These are phyloP conservation scores for Kappamyces sp. DNA, from an alignment of 192 early-diverging fungal genomes.

Conservation along the genomic window DNA sequence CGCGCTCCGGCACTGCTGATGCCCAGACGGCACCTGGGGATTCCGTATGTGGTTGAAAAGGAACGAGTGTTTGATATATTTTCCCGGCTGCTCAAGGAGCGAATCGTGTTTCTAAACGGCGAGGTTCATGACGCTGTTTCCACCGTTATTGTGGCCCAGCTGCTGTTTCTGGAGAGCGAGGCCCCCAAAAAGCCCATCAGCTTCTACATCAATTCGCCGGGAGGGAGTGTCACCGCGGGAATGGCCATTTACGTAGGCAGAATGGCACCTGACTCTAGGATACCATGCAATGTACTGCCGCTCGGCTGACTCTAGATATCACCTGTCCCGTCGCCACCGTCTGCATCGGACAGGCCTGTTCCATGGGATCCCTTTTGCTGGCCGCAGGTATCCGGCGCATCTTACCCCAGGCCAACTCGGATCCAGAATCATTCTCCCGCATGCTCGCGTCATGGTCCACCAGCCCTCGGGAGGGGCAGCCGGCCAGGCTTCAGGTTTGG, in stretches of 20 bases:
- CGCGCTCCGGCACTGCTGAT: not conserved
- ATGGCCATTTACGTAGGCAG: constrained; percentile 57
- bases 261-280: not conserved
- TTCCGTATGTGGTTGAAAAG: constrained; percentile 59
- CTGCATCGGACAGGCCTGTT: constrained; percentile 96
- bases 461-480: constrained; percentile 59
- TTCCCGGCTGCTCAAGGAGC: constrained; percentile 91
- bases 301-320: constrained; percentile 37
- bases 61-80: constrained; percentile 98
- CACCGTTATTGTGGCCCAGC: constrained; percentile 86
- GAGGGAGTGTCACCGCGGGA: constrained; percentile 90
- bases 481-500: not conserved
- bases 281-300: constrained; percentile 7
- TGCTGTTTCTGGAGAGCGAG: constrained; percentile 92
- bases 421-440: constrained; percentile 77
- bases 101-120: constrained; percentile 95
- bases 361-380: constrained; percentile 93
- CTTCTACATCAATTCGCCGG: constrained; percentile 97
- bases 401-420: constrained; percentile 79
- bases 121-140: constrained; percentile 78
- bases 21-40: constrained; percentile 20
- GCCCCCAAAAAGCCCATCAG: constrained; percentile 89
- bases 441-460: constrained; percentile 95
- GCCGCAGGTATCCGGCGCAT: constrained; percentile 5
- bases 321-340: constrained; percentile 86